Evolutionary conservation across 768 basidiomycete species (phyloP).

Genomic region (Lentinula raphanica): DNA sequence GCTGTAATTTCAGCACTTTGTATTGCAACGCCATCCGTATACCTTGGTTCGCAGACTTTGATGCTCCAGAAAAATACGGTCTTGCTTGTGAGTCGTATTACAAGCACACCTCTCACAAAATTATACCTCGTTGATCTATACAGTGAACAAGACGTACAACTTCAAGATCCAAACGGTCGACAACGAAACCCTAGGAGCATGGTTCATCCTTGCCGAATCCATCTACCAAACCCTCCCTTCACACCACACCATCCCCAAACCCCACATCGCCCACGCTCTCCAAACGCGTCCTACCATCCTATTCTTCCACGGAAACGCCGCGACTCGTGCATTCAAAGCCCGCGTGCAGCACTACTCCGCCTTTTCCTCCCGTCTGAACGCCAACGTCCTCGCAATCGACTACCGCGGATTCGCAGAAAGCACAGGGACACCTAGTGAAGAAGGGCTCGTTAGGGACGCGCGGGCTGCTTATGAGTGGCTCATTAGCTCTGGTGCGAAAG

Average conservation of each 20-base stretch:
- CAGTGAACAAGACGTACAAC: constrained; percentile 77
- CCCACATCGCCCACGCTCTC: constrained; percentile 51
- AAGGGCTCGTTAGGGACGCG: constrained; percentile 69
- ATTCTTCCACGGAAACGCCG: constrained; percentile 92
- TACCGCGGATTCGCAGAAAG: constrained; percentile 94
- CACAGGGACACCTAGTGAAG: constrained; percentile 68
- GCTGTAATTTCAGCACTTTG: constrained; percentile 24
- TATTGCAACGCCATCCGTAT: constrained; percentile 65
- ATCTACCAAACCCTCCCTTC: constrained; percentile 49
- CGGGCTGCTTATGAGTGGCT: constrained; percentile 80
- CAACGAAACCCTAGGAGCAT: constrained; percentile 76
- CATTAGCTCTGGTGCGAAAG: constrained; percentile 46
- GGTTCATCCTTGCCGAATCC: constrained; percentile 72
- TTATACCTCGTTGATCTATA: not conserved
- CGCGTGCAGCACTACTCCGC: constrained; percentile 68
- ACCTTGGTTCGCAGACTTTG: constrained; percentile 60
- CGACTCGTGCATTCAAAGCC: constrained; percentile 60
- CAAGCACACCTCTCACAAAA: no score
- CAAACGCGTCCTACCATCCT: constrained; percentile 66
- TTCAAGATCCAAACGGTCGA: constrained; percentile 68
- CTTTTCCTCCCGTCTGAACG: constrained; percentile 58
- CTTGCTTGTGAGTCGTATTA: constrained; percentile 59
- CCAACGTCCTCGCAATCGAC: constrained; percentile 82
- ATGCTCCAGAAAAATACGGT: constrained; percentile 71
- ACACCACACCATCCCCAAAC: constrained; percentile 31